Conservation (phyloP, 2,329 filamentous ascomycete species). For the Chaetomiaceae sp. region DNA sequence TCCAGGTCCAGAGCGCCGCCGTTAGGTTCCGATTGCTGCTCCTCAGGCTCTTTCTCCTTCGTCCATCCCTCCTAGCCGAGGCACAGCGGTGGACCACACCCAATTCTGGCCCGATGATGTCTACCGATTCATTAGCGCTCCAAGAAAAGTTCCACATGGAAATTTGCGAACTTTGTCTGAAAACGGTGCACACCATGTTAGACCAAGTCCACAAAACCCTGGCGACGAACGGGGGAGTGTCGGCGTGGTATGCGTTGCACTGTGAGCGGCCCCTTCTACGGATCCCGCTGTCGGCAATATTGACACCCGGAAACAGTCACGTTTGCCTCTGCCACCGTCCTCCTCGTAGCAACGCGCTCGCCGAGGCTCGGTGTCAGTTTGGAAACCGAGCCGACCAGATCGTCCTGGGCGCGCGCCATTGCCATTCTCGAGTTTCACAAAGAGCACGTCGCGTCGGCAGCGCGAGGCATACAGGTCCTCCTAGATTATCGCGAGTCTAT, state of each 20-base stretch:
- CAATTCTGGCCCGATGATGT: neutral
- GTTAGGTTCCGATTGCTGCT: constrained; percentile 9
- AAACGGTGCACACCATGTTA: constrained; percentile 13
- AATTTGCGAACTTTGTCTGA: constrained; percentile 16
- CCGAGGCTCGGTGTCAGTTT: constrained; percentile 14
- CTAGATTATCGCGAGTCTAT: constrained; percentile 7
- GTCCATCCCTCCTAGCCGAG: constrained; percentile 18
- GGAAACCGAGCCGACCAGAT: constrained; percentile 11
- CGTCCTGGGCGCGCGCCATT: constrained; percentile 21
- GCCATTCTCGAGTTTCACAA: constrained; percentile 20
- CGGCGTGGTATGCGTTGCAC: constrained; percentile 21
- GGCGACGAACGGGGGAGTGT: neutral
- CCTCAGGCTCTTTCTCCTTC: constrained; percentile 15
- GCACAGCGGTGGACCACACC: constrained; percentile 12
- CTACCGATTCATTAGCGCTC: constrained; percentile 5
- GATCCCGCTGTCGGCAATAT: no score
- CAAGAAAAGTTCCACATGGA: constrained; percentile 12
- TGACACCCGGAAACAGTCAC: constrained; percentile 19
- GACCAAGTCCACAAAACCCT: constrained; percentile 13
- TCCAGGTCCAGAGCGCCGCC: constrained; percentile 8
- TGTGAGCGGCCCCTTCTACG: constrained; percentile 4
- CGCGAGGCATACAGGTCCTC: constrained; percentile 11
- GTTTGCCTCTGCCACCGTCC: constrained; percentile 18
- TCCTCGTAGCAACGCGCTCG: constrained; percentile 20
- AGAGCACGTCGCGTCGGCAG: constrained; percentile 11